These are phyloP conservation scores for Echria macrotheca DNA, from an alignment of 495 filamentous ascomycete genomes.

Conservation along the genomic window DNA sequence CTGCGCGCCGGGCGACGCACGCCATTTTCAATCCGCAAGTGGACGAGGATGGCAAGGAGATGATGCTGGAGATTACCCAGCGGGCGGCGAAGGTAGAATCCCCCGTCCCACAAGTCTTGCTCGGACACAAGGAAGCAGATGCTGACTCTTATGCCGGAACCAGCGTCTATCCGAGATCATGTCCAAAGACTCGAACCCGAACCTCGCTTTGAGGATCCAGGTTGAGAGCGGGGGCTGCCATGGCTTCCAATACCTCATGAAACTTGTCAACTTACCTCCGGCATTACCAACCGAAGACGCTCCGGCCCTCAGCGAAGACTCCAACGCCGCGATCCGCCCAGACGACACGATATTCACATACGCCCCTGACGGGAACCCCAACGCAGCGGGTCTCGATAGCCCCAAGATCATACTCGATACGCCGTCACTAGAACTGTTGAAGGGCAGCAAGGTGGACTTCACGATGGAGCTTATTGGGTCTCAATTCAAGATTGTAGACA, in stretches of 20 bases:
- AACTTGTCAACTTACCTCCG: slow-evolving; percentile 56
- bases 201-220: slow-evolving; percentile 79
- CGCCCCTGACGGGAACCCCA: slow-evolving; percentile 7
- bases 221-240: slow-evolving; percentile 93
- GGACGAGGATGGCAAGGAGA: slow-evolving; percentile 74
- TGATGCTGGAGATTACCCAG: slow-evolving; percentile 73
- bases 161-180: slow-evolving; percentile 67
- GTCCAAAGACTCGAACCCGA: slow-evolving; percentile 68
- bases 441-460: slow-evolving; percentile 91
- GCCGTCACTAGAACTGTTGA: slow-evolving; percentile 79
- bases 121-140: background rate
- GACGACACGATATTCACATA: slow-evolving; percentile 68
- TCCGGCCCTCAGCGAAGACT: slow-evolving; percentile 17
- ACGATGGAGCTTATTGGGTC: slow-evolving; percentile 96
- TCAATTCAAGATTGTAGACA: slow-evolving; percentile 94
- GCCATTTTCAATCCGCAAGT: slow-evolving; percentile 58
- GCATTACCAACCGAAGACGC: slow-evolving; percentile 27
- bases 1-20: slow-evolving; percentile 28
- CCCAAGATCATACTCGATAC: slow-evolving; percentile 89
- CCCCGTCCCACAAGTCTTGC: background rate
- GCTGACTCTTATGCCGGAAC: background rate
- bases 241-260: slow-evolving; percentile 96
- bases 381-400: slow-evolving; percentile 14
- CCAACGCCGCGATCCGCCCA: slow-evolving; percentile 38
- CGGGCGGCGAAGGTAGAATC: slow-evolving; percentile 69